Evolutionary conservation across 2,329 filamentous ascomycete species (phyloP), one percentile per base, ranked within the genome.

Genomic region (Lachnellula hyalina): DNA sequence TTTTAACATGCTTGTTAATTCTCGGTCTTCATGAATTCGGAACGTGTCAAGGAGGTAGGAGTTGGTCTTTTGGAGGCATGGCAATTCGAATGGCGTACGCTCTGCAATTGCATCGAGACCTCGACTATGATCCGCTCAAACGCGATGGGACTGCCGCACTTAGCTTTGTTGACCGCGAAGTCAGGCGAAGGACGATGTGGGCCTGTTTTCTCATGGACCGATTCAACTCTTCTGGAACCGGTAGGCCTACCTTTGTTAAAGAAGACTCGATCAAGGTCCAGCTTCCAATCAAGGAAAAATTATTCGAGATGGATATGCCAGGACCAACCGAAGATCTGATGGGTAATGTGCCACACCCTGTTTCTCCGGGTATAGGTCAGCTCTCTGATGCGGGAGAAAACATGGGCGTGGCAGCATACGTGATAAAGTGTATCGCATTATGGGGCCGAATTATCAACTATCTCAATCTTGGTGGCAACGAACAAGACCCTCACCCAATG

Each of bases 1-100:
- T 96, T 42, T 73, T 99, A 46, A 96, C 92, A 5, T 94, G 93
- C 47, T 86, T 96, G 57, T 72, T 97, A 8, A 82, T 97, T 17
- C 79, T 97, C 15, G 92, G 91, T 3, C 77, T 99, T 38, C 93
- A 99, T 69, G 93, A 96, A 67, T 97, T 97, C 65, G 94, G 94
- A 53, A 97, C 93, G 12, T 97, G 94, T 68, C 93, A 97, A 69
- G 94, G 94, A 54, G 93, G 92, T 14, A 83, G 93, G 61, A 96
- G 92, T 69, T 99, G 94, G 94, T 90, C 95, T 56, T 83, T 97
- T 60, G 92, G 92, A 17, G 94, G 94, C 1, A 92, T 96, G 77
- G 94, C 93, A 14, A 91, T 96, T 66, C 83, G 94, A 40, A 97
- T 97, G 94, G 94, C 93, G 8, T 96, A 96, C 71, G 94, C 94